phyloP scores from a whole-genome alignment of 2,329 filamentous ascomycete genomes.

The Fusarium verticillioides region DNA sequence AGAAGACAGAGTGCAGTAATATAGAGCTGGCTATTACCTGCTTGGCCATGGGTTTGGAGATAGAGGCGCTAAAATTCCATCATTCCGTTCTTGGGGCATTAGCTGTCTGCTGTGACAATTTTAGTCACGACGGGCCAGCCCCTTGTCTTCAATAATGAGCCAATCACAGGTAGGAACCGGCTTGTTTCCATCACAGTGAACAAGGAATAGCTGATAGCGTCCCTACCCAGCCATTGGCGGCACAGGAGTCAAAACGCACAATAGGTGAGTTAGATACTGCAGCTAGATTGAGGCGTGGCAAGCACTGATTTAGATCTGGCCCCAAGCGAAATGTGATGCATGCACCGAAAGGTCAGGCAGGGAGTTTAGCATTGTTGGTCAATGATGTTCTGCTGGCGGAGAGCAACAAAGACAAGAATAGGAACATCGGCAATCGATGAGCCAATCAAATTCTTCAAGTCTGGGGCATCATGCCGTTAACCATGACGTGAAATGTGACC shows the following conservation, averaged over 20 bases:
- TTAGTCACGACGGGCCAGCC: conserved; percentile 34
- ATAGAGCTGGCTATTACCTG: conserved; percentile 27
- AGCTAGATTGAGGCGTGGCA: conserved; percentile 24
- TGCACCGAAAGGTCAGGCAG: neutral
- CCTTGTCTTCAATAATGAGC: conserved; percentile 21
- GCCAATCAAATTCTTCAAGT: neutral
- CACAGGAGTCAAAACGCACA: conserved; percentile 26
- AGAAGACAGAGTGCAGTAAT: conserved; percentile 31
- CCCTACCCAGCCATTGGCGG: neutral
- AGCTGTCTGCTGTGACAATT: conserved; percentile 37
- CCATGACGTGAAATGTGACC: conserved; percentile 1
- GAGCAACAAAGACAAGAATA: conserved; percentile 22
- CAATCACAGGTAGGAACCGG: conserved; percentile 30
- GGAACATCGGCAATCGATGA: conserved; percentile 6
- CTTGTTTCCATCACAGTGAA: conserved; percentile 33
- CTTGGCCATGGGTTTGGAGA: conserved; percentile 19
- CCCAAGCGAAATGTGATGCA: conserved; percentile 1
- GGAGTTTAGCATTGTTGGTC: conserved; percentile 1
- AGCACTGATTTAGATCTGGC: conserved; percentile 20
- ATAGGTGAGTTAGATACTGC: conserved; percentile 15
- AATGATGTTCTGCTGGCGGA: neutral
- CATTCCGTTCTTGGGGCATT: conserved; percentile 25
- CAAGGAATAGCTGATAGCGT: conserved; percentile 23
- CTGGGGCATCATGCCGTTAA: neutral
- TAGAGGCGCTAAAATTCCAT: conserved; percentile 37